Percentiles rank a stretch among this genome's conserved stretches.
These are phyloP conservation scores for Escallonia herrerae DNA, from an alignment of 129 eudicot genomes.

Conservation along the genomic window DNA sequence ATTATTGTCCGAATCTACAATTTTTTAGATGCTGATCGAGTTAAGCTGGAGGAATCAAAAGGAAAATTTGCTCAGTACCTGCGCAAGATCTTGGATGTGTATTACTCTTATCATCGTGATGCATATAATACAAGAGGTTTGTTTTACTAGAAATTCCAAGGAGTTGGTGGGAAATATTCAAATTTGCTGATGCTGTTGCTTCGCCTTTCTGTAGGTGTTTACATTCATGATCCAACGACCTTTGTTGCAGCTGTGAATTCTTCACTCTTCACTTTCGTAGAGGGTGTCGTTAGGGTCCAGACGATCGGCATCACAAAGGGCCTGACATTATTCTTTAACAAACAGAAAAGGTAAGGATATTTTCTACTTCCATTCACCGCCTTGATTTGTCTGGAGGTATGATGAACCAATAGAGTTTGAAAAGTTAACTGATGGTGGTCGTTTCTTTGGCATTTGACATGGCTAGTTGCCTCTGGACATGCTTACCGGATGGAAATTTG, in stretches of 20 bases:
- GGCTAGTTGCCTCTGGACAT: too few species aligned
- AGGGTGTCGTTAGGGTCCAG: constrained; percentile 94
- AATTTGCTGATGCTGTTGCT: constrained; percentile 16
- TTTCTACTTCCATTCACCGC: background rate
- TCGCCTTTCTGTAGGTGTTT: constrained; percentile 55
- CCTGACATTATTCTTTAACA: constrained; percentile 73
- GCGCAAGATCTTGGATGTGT: constrained; percentile 79
- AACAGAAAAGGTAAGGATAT: constrained; percentile 66
- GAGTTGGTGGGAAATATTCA: background rate
- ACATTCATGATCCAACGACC: constrained; percentile 91
- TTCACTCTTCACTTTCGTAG: constrained; percentile 66
- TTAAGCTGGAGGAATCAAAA: constrained; percentile 48
- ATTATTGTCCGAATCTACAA: too few species aligned
- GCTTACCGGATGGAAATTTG: too few species aligned
- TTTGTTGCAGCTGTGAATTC: constrained; percentile 88
- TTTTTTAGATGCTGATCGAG: constrained; percentile 58
- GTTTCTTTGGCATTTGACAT: too few species aligned
- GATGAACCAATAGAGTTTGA: too few species aligned
- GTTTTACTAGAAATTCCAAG: background rate
- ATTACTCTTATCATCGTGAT: constrained; percentile 76
- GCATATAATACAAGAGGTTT: constrained; percentile 77
- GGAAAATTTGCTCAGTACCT: constrained; percentile 72
- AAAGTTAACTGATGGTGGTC: background rate
- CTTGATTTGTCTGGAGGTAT: background rate
- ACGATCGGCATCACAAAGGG: constrained; percentile 85